These are phyloP conservation scores for Przewalskia tangutica DNA, from an alignment of 257 asterid species.

Conservation along the genomic window DNA sequence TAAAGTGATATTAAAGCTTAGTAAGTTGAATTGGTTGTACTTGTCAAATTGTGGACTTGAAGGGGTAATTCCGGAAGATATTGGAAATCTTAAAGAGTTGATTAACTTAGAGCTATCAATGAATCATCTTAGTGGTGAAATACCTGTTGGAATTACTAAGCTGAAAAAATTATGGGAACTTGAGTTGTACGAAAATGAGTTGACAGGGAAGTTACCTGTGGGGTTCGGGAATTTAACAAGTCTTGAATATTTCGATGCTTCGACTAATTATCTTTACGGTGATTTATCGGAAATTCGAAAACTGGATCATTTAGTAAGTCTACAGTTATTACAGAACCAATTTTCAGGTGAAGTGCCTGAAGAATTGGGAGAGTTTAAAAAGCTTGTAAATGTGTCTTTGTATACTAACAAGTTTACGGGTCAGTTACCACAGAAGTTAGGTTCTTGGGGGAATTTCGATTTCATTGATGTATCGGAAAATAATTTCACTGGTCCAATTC, in stretches of 20 bases:
- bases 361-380: conserved; percentile 62
- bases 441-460: conserved; percentile 57
- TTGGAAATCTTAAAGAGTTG: conserved; percentile 54
- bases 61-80: conserved; percentile 61
- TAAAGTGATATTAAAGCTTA: conserved; percentile 20
- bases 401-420: conserved; percentile 61
- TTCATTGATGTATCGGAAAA: conserved; percentile 74
- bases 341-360: conserved; percentile 63
- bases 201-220: conserved; percentile 58
- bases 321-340: conserved; percentile 55
- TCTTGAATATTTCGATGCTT: conserved; percentile 68
- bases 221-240: conserved; percentile 56
- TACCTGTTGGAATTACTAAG: conserved; percentile 57
- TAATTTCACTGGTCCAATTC: conserved; percentile 56
- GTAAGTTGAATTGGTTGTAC: conserved; percentile 47
- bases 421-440: conserved; percentile 52
- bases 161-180: conserved; percentile 58
- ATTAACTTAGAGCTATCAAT: conserved; percentile 41
- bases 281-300: conserved; percentile 45
- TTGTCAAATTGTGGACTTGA: conserved; percentile 53
- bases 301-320: conserved; percentile 41
- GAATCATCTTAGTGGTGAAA: conserved; percentile 49
- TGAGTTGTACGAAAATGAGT: conserved; percentile 43
- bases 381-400: conserved; percentile 53
- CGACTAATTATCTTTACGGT: conserved; percentile 49